Evolutionary conservation across 2,329 filamentous ascomycete species (phyloP).

Genomic region (Lachnellula hyalina): DNA sequence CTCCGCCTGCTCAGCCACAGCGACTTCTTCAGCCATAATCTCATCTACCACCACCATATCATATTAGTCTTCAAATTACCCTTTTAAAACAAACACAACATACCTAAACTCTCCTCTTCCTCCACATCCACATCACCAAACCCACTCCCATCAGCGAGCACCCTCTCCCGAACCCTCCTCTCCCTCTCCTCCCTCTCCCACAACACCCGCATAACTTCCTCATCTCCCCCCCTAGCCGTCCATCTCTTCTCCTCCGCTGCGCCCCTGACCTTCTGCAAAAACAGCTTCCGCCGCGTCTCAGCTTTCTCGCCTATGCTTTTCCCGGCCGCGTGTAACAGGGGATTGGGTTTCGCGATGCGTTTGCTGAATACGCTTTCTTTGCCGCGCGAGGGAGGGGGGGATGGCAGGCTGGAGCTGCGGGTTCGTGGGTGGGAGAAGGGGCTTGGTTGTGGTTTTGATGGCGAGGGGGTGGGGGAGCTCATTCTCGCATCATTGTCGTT

Average conservation of each 20-base stretch:
- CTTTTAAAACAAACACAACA: no score
- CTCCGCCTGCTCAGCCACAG: slow-evolving; percentile 49
- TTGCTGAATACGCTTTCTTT: slow-evolving; percentile 27
- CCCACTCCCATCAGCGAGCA: slow-evolving; percentile 8
- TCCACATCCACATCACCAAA: slow-evolving; percentile 7
- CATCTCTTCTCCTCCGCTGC: slow-evolving; percentile 48
- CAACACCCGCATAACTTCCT: slow-evolving; percentile 42
- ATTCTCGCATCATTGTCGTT: slow-evolving; percentile 21
- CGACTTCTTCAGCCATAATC: slow-evolving; percentile 46
- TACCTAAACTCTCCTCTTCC: slow-evolving; percentile 13
- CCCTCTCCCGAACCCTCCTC: slow-evolving; percentile 25
- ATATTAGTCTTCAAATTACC: slow-evolving; percentile 8
- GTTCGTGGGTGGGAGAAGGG: background rate
- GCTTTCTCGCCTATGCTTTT: slow-evolving; percentile 38
- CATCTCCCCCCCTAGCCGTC: slow-evolving; percentile 57
- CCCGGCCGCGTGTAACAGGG: slow-evolving; percentile 42
- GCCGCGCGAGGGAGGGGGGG: slow-evolving; percentile 8
- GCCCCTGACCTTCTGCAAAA: slow-evolving; percentile 57
- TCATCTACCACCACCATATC: slow-evolving; percentile 18
- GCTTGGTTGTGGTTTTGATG: slow-evolving; percentile 1
- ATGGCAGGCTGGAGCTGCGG: slow-evolving; percentile 1
- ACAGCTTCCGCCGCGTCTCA: slow-evolving; percentile 60
- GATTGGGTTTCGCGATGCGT: slow-evolving; percentile 56
- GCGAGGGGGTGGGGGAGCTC: slow-evolving; percentile 17
- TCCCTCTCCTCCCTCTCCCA: slow-evolving; percentile 36